Conservation (phyloP, 2,329 filamentous ascomycete genomes). For the Coleophoma eucalyptorum region DNA sequence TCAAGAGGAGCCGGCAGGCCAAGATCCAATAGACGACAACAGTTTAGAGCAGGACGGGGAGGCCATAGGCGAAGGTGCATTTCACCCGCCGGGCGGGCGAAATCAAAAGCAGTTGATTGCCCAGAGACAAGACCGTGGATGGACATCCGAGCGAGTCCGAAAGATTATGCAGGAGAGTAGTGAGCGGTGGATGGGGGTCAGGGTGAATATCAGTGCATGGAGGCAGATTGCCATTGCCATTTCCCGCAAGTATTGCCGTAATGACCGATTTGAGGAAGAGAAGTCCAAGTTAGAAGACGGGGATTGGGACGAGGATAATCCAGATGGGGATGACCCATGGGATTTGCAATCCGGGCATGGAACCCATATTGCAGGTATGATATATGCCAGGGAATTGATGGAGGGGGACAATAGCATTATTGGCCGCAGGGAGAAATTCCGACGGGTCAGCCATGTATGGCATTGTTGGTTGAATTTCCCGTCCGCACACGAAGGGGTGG, state of each 20-base stretch:
- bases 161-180: constrained; percentile 6
- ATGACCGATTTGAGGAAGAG: constrained; percentile 2
- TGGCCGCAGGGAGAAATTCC: constrained; percentile 6
- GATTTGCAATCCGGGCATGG: constrained; percentile 5
- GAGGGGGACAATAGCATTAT: constrained; percentile 9
- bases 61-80: too few relatives aligned
- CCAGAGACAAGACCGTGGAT: too few relatives aligned
- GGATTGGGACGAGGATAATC: too few relatives aligned
- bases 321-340: too few relatives aligned
- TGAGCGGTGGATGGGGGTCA: constrained; percentile 2
- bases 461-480: constrained; percentile 7
- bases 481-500: constrained; percentile 3
- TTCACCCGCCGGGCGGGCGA: too few relatives aligned
- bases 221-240: constrained; percentile 6
- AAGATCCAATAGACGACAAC: too few relatives aligned
- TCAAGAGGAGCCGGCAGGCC: too few relatives aligned
- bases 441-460: constrained; percentile 3
- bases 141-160: constrained; percentile 2
- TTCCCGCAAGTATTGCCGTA: neutral
- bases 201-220: constrained; percentile 8
- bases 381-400: constrained; percentile 9
- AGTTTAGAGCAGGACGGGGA: too few relatives aligned
- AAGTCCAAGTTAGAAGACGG: too few relatives aligned
- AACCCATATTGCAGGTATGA: constrained; percentile 5
- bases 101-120: too few relatives aligned